Percentiles rank a stretch among this genome's conserved stretches.
Evolutionary conservation across 768 basidiomycete genomes (phyloP).

Genomic region (Suillus sp.): DNA sequence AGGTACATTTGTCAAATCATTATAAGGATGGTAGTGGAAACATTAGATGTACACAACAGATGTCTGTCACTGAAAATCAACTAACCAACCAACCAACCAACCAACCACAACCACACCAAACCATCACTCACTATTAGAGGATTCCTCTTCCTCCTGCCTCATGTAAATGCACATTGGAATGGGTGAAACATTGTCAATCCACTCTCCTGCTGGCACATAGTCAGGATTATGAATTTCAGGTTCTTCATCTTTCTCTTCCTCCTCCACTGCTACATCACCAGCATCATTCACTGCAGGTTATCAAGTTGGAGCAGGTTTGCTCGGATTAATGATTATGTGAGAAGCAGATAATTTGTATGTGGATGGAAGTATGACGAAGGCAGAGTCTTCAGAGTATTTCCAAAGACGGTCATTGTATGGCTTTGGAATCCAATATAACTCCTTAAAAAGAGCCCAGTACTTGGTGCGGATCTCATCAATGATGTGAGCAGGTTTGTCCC

Average conservation of each 20-base stretch:
- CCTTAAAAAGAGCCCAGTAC: not conserved
- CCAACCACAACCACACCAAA: too few relatives aligned
- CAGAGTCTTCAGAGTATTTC: not conserved
- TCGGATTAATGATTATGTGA: not conserved
- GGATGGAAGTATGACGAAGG: not conserved
- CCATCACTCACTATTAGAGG: not conserved
- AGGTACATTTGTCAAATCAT: too few relatives aligned
- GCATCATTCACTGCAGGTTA: not conserved
- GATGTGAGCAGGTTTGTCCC: not conserved
- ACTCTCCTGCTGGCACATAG: not conserved
- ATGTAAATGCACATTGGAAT: not conserved
- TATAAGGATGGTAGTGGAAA: too few relatives aligned
- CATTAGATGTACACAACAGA: constrained; percentile 14
- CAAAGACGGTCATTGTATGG: constrained; percentile 1
- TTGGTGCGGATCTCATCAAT: not conserved
- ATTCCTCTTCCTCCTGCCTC: constrained; percentile 1
- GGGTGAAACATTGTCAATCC: not conserved
- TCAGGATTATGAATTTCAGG: not conserved
- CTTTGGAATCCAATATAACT: constrained; percentile 4
- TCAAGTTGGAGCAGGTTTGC: not conserved
- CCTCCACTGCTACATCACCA: too few relatives aligned
- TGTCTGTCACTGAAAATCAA: not conserved
- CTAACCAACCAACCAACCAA: too few relatives aligned
- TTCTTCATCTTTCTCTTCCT: not conserved
- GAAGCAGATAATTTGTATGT: not conserved